Evolutionary conservation across 148 eudicot genomes (phyloP), one percentile per base, ranked within the genome.

Genomic region (Mesembryanthemum crystallinum): DNA sequence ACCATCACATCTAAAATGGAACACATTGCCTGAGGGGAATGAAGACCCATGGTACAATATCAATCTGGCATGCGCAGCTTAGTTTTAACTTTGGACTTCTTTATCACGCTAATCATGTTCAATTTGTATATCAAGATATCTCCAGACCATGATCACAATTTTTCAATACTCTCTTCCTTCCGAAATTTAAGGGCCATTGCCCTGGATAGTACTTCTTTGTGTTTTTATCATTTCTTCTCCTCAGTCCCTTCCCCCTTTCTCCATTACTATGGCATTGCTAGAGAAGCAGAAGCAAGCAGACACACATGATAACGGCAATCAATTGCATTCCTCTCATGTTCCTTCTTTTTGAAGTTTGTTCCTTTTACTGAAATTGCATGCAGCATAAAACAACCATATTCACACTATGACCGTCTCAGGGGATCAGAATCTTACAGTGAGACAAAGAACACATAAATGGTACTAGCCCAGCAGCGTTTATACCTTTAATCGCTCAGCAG

Each of bases 401-500:
- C 64, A 52, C 74, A 68, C 11, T 69, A 70, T 58, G 59, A 66
- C 75, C 61, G 69, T 72, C 61, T 57, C 62, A 43, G 58, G 42
- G 49, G 69, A 42, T 70, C 33, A 45, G 58, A 75, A 78, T 76
- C 61, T 78, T 81, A 71, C 24, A 32, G 52, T 47, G 69, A 69
- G 72, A 54, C 69, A 42, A 67, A 51, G 42, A 69, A 80, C 64
- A 68, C 39, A 77, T 54, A 77, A 73, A 59, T 58, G 59, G 47
- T 62, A 71, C 55, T 42, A 79, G 68, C 67, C 49, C 27, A 47
- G 65, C 42, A 43, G 75, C 67, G 72, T 64, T 79, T 77, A 67
- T 87, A 93, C 98, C 98, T 93, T 89, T 52, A 93, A 79, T 62
- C 80, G 80, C 76, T 83, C 67, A 71, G 85, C 70, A 78, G 92